phyloP scores from a whole-genome alignment of 1,139 yeast species.

The Lizanozyma gosingica region DNA sequence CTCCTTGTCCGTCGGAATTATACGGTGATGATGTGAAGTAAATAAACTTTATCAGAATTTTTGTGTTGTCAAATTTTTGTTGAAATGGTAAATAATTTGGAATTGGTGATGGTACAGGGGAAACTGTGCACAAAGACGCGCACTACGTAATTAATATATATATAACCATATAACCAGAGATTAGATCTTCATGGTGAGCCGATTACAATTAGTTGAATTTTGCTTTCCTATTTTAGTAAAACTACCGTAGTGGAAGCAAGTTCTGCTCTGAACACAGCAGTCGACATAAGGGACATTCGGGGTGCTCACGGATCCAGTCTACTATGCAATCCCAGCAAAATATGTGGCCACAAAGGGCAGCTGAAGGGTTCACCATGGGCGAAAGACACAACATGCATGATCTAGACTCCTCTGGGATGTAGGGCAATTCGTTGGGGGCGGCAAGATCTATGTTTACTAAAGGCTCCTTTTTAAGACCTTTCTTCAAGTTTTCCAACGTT shows the following conservation, averaged over 20 bases:
- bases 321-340: constrained; percentile 90
- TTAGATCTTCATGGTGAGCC: background rate
- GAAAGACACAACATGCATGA: constrained; percentile 79
- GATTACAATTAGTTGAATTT: background rate
- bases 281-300: constrained; percentile 90
- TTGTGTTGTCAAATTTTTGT: background rate
- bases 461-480: constrained; percentile 1
- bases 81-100: background rate
- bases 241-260: constrained; percentile 53
- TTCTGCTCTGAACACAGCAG: constrained; percentile 69
- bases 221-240: no score
- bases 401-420: constrained; percentile 62
- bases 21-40: no score
- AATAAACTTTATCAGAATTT: no score
- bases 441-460: constrained; percentile 37
- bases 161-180: no score
- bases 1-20: no score
- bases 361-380: constrained; percentile 71
- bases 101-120: background rate
- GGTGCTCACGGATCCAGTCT: constrained; percentile 82
- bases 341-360: constrained; percentile 86
- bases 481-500: constrained; percentile 3
- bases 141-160: no score
- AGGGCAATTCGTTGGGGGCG: constrained; percentile 51
- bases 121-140: background rate